These are phyloP conservation scores for Fusarium incarnatum DNA, from an alignment of 2,329 filamentous ascomycete species.

Conservation along the genomic window DNA sequence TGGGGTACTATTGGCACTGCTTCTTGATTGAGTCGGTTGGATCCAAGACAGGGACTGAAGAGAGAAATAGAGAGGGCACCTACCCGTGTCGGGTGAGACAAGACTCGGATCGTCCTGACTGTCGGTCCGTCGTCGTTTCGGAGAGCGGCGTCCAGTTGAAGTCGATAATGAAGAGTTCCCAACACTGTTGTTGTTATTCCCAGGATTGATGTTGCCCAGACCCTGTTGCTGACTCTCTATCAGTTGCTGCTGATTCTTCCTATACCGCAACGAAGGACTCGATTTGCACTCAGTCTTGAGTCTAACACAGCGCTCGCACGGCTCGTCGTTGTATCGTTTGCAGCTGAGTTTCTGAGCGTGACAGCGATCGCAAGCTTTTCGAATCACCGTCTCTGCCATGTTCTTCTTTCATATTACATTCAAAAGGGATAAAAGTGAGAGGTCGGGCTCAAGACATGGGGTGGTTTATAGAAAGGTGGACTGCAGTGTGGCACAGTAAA, in stretches of 20 bases:
- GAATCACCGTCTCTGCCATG: conserved; percentile 55
- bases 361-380: conserved; percentile 61
- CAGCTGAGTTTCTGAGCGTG: conserved; percentile 61
- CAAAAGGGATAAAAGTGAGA: conserved; percentile 25
- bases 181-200: conserved; percentile 13
- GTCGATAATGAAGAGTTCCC: neutral
- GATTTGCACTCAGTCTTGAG: conserved; percentile 58
- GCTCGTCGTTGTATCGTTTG: conserved; percentile 55
- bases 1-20: conserved; percentile 47
- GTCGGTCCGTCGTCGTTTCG: conserved; percentile 53
- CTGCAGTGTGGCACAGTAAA: conserved; percentile 31
- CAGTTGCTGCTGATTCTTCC: conserved; percentile 49
- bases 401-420: conserved; percentile 26
- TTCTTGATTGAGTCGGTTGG: conserved; percentile 43
- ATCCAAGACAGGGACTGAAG: conserved; percentile 17
- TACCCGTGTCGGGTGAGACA: conserved; percentile 53
- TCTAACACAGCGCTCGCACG: conserved; percentile 58
- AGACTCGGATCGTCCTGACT: conserved; percentile 47
- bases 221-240: conserved; percentile 25
- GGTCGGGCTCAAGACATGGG: conserved; percentile 46
- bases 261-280: conserved; percentile 56
- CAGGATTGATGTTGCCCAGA: conserved; percentile 21
- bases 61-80: conserved; percentile 38
- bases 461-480: conserved; percentile 27
- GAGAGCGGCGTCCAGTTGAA: conserved; percentile 48